Evolutionary conservation across 345 rosid species (phyloP).

Genomic region (Viola odorata): DNA sequence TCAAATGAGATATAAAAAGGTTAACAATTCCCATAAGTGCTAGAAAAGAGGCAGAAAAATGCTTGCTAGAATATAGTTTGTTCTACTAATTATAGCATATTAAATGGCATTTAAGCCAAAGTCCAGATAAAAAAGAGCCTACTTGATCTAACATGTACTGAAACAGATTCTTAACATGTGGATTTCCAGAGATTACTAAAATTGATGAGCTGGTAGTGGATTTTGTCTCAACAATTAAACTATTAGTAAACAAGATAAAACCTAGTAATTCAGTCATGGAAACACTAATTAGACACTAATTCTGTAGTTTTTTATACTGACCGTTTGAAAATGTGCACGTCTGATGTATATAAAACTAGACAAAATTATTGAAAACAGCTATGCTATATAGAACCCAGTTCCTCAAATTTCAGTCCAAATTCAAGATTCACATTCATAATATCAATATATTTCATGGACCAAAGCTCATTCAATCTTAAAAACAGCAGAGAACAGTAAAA

Average conservation of each 20-base stretch:
- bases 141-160: too few species aligned
- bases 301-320: background rate
- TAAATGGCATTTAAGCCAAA: too few species aligned
- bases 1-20: too few species aligned
- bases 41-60: too few species aligned
- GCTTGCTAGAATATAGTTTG: too few species aligned
- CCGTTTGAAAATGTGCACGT: background rate
- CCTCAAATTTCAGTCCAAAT: slow-evolving; percentile 12
- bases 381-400: slow-evolving; percentile 11
- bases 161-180: background rate
- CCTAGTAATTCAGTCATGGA: background rate
- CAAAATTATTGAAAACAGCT: background rate
- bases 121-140: too few species aligned
- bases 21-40: too few species aligned
- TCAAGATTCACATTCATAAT: background rate
- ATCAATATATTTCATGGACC: background rate
- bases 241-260: too few species aligned
- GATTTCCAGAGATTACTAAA: background rate
- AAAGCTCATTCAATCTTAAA: slow-evolving; percentile 5
- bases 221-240: too few species aligned
- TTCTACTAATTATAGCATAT: too few species aligned
- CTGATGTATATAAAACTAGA: background rate
- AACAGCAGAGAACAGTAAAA: slow-evolving; percentile 1
- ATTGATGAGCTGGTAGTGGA: background rate
- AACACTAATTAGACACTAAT: background rate